These are phyloP conservation scores for Silene noctiflora DNA, from an alignment of 179 eudicot genomes.

Conservation along the genomic window DNA sequence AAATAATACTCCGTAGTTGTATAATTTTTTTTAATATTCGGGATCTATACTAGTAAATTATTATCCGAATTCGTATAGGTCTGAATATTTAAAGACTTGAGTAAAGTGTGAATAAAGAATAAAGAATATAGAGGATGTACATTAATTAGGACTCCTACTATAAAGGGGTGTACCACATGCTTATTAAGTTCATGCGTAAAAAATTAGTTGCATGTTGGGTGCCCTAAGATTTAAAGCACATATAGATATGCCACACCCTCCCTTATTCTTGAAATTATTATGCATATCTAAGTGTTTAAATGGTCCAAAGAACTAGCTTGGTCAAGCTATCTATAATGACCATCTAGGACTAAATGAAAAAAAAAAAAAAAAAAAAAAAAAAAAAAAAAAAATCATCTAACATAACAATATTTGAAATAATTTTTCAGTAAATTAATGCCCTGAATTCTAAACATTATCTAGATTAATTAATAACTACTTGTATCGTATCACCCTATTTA, in stretches of 20 bases:
- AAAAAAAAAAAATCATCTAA: neutral
- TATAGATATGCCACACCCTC: neutral
- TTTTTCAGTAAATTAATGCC: too few relatives aligned
- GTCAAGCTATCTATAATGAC: slow-evolving; percentile 15
- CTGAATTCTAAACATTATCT: too few relatives aligned
- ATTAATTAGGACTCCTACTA: slow-evolving; percentile 7
- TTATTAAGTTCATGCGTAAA: slow-evolving; percentile 29
- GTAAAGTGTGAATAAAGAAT: neutral
- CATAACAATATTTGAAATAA: neutral
- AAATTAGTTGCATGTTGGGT: slow-evolving; percentile 15
- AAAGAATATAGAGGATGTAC: neutral
- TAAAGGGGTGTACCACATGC: slow-evolving; percentile 19
- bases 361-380: neutral
- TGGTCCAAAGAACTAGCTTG: slow-evolving; percentile 24
- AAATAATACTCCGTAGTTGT: too few relatives aligned
- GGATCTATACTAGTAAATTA: too few relatives aligned
- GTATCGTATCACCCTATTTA: too few relatives aligned
- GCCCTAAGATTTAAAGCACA: slow-evolving; percentile 22
- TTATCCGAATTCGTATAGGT: too few relatives aligned
- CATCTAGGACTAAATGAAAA: neutral
- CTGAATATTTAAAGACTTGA: neutral
- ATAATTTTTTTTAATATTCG: too few relatives aligned
- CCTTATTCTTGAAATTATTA: neutral
- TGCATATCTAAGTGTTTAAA: slow-evolving; percentile 13
- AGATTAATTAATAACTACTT: too few relatives aligned